phyloP scores from a whole-genome alignment of 2,329 filamentous ascomycete genomes.

The Fusarium torreyae region DNA sequence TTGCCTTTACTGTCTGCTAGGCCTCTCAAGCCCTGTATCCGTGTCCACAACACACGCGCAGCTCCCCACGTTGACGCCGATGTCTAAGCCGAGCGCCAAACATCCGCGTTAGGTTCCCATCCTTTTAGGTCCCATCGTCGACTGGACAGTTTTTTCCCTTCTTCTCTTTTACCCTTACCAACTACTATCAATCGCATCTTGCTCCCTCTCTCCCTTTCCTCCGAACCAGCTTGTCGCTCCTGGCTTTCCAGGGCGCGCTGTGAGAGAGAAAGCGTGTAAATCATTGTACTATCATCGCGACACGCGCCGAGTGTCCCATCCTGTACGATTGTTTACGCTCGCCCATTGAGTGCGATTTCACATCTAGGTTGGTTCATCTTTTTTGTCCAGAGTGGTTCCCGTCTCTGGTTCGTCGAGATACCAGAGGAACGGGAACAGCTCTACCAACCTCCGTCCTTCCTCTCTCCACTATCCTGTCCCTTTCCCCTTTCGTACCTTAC shows the following conservation, averaged over 20 bases:
- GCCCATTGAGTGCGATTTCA: slow-evolving; percentile 27
- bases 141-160: slow-evolving; percentile 19
- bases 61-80: slow-evolving; percentile 41
- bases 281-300: slow-evolving; percentile 28
- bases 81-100: slow-evolving; percentile 42
- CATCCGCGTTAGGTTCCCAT: slow-evolving; percentile 41
- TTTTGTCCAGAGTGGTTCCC: slow-evolving; percentile 30
- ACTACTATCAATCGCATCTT: slow-evolving; percentile 27
- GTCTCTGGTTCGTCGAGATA: slow-evolving; percentile 19
- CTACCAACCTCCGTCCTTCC: slow-evolving; percentile 6
- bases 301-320: slow-evolving; percentile 25
- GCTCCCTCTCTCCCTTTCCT: slow-evolving; percentile 36
- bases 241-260: slow-evolving; percentile 50
- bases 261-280: slow-evolving; percentile 45
- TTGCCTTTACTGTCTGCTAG: slow-evolving; percentile 29
- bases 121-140: slow-evolving; percentile 31
- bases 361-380: slow-evolving; percentile 47
- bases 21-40: slow-evolving; percentile 26
- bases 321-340: slow-evolving; percentile 42
- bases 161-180: slow-evolving; percentile 20
- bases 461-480: slow-evolving; percentile 20
- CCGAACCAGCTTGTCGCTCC: slow-evolving; percentile 48
- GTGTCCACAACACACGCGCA: slow-evolving; percentile 44
- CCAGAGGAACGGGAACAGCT: slow-evolving; percentile 22
- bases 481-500: slow-evolving; percentile 28